phyloP scores from a whole-genome alignment of 805 yeast species.

The Tetrapisispora pingtungensis region DNA sequence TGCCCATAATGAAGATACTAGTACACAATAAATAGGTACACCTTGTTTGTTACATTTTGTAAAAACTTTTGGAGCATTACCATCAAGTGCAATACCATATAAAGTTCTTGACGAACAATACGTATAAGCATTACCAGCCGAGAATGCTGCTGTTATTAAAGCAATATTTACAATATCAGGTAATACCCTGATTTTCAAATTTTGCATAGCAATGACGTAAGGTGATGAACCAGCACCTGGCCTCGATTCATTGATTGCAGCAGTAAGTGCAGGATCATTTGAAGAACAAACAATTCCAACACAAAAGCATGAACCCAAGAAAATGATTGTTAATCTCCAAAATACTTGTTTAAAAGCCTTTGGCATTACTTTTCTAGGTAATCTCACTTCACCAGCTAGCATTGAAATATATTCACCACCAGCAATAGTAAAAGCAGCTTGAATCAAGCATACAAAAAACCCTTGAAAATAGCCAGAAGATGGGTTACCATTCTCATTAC shows the following conservation, averaged over 20 bases:
- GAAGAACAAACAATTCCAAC: slow-evolving; percentile 70
- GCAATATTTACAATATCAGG: slow-evolving; percentile 76
- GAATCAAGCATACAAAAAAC: slow-evolving; percentile 54
- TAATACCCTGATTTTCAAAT: slow-evolving; percentile 52
- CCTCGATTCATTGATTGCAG: slow-evolving; percentile 47
- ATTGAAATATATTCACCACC: slow-evolving; percentile 82
- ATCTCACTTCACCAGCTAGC: slow-evolving; percentile 73
- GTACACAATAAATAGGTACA: slow-evolving; percentile 54
- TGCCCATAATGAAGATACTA: slow-evolving; percentile 47
- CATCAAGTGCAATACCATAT: slow-evolving; percentile 60
- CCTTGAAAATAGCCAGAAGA: slow-evolving; percentile 57
- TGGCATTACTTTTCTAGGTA: slow-evolving; percentile 67
- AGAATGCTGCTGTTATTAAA: slow-evolving; percentile 62
- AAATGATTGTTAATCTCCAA: slow-evolving; percentile 55
- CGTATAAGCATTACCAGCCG: slow-evolving; percentile 76
- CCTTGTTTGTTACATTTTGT: slow-evolving; percentile 54
- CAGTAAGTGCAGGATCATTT: slow-evolving; percentile 50
- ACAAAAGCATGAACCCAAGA: slow-evolving; percentile 63
- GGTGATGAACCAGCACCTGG: slow-evolving; percentile 79
- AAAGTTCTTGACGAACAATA: slow-evolving; percentile 62
- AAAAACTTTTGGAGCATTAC: slow-evolving; percentile 64
- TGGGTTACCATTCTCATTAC: slow-evolving; percentile 21
- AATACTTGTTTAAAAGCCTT: slow-evolving; percentile 70
- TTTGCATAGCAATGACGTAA: slow-evolving; percentile 72
- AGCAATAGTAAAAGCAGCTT: slow-evolving; percentile 70